These are phyloP conservation scores for Mycogone perniciosa DNA, from an alignment of 2,329 filamentous ascomycete species.

Conservation along the genomic window DNA sequence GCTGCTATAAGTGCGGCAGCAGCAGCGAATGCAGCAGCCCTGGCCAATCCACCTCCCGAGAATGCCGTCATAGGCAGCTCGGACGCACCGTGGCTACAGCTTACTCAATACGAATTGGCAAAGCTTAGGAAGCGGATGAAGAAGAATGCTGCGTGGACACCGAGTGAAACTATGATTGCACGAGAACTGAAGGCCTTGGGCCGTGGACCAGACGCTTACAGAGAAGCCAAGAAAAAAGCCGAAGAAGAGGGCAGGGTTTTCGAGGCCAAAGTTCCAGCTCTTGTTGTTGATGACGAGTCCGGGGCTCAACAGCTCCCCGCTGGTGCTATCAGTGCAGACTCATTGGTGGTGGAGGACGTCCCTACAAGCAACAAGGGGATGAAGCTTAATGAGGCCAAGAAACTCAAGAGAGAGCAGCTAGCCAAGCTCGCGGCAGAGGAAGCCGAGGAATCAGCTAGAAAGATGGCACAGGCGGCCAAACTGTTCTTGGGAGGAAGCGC, in stretches of 20 bases:
- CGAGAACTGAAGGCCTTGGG: constrained; percentile 67
- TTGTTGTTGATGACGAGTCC: constrained; percentile 42
- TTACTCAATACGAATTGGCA: constrained; percentile 59
- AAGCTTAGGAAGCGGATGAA: constrained; percentile 80
- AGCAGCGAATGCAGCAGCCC: constrained; percentile 34
- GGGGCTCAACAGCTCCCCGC: constrained; percentile 49
- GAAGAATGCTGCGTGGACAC: constrained; percentile 82
- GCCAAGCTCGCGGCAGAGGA: constrained; percentile 57
- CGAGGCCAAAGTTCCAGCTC: constrained; percentile 33
- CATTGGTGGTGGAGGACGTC: constrained; percentile 53
- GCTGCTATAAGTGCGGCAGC: constrained; percentile 32
- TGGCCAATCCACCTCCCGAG: constrained; percentile 52
- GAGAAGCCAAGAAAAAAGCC: constrained; percentile 56
- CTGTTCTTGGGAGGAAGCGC: constrained; percentile 35
- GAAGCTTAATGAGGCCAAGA: constrained; percentile 73
- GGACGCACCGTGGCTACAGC: constrained; percentile 59
- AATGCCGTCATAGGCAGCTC: constrained; percentile 52
- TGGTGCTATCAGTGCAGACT: constrained; percentile 53
- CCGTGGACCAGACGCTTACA: constrained; percentile 58
- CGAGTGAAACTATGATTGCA: constrained; percentile 79
- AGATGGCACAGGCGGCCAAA: constrained; percentile 44
- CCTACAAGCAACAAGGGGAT: constrained; percentile 66
- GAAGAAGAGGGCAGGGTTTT: constrained; percentile 60
- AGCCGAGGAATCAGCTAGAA: constrained; percentile 50
- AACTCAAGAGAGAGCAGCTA: constrained; percentile 60